Evolutionary conservation across 2,329 filamentous ascomycete species (phyloP).

Genomic region (Aspergillus felis): DNA sequence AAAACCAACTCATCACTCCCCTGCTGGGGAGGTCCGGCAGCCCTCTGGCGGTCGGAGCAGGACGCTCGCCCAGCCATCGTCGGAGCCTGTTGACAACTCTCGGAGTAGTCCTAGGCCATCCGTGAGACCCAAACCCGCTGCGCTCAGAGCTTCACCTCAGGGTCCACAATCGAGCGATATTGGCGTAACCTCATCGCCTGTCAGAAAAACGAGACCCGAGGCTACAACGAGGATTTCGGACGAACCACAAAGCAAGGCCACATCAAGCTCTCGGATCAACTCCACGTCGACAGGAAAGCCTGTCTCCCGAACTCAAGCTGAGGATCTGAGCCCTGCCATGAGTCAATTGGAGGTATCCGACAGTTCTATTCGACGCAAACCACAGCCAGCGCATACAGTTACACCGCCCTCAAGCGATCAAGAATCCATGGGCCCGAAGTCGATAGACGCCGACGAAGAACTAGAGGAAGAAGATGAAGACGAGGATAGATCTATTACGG

Average conservation of each 20-base stretch:
- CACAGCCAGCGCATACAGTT: slow-evolving; percentile 38
- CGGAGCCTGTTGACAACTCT: slow-evolving; percentile 19
- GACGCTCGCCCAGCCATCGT: slow-evolving; percentile 9
- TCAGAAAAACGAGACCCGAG: slow-evolving; percentile 1
- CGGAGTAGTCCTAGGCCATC: slow-evolving; percentile 25
- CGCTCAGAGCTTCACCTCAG: slow-evolving; percentile 23
- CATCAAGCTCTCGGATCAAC: slow-evolving; percentile 12
- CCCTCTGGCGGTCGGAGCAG: slow-evolving; percentile 6
- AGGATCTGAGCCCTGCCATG: slow-evolving; percentile 22
- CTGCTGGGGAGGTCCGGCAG: slow-evolving; percentile 5
- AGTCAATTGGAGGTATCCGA: slow-evolving; percentile 22
- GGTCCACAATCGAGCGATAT: slow-evolving; percentile 13
- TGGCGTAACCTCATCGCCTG: background rate
- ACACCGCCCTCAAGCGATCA: slow-evolving; percentile 44
- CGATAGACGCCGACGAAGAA: slow-evolving; percentile 41
- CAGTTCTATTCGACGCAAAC: slow-evolving; percentile 21
- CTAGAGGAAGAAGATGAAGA: slow-evolving; percentile 41
- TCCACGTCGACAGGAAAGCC: slow-evolving; percentile 1
- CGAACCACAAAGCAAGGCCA: slow-evolving; percentile 17
- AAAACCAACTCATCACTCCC: slow-evolving; percentile 1
- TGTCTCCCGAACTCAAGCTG: slow-evolving; percentile 31
- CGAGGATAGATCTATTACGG: slow-evolving; percentile 56
- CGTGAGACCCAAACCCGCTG: slow-evolving; percentile 37
- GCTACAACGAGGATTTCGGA: slow-evolving; percentile 9
- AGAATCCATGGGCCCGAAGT: slow-evolving; percentile 44